Evolutionary conservation across 2,329 filamentous ascomycete species (phyloP), one percentile per base, ranked within the genome.

Genomic region (Fusarium liriodendri): DNA sequence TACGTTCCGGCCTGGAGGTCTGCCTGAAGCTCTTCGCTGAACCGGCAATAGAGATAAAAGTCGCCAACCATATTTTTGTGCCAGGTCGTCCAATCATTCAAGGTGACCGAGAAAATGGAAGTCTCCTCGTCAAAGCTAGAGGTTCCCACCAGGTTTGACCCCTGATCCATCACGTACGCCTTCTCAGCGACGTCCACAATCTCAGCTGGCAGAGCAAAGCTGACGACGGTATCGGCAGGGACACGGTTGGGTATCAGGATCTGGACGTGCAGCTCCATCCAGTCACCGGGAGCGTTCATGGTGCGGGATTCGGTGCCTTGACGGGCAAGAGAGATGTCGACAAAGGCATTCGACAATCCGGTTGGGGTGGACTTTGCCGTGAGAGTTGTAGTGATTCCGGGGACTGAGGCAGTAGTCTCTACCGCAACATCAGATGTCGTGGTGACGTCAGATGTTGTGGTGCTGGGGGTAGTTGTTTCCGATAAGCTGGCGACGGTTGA

Each of bases 1-100:
- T 55, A 55, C 25, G 52, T 55, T 22, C 52, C 52, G n/a, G 52
- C 27, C 52, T 55, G 52, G 2, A 55, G 29, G 13, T 55, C 29
- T 1, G 11, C 14, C 52, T 55, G 52, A 7, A 55, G 25, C 5
- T 47, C 35, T 8, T 42, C 2, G 13, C 18, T 60, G 33, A 70
- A 64, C 2, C 55, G 60, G 1, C 68, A 70, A 29, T 60, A 70
- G 13, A 70, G 64, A 8, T 67, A 70, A 18, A 70, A 70, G 54
- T 70, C 60, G 1, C 68, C 65, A 4, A 45, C 40, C 3, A 70
- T 70, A 3, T 68, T 55, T 6, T 57, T 67, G 11, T 70, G 68
- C 64, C 64, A 67, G 16, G 52, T 33, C 1, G 22, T 32, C 68
- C 68, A 70, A 5, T 60, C 45, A 1, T 29, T 16, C n/a, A 70